These are phyloP conservation scores for Gastroboletus turbinatus DNA, from an alignment of 1,284 basidiomycete species.

Conservation along the genomic window DNA sequence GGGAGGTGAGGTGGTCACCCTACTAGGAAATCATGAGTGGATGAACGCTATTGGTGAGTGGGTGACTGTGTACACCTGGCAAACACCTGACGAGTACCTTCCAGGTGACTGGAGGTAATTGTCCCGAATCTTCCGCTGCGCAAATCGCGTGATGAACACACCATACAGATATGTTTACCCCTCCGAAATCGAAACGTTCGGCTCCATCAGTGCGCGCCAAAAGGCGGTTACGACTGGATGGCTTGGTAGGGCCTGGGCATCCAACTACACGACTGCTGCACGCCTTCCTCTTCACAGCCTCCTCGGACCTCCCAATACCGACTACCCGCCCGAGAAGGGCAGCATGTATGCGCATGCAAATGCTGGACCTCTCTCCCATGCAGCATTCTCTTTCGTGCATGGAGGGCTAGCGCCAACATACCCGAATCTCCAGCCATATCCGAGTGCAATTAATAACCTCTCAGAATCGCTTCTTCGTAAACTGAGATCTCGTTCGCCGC, in stretches of 20 bases:
- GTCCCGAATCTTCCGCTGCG: conserved; percentile 9
- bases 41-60: conserved; percentile 83
- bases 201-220: conserved; percentile 67
- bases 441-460: conserved; percentile 75
- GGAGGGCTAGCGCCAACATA: conserved; percentile 82
- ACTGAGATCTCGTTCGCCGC: conserved; percentile 53
- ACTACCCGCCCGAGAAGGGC: conserved; percentile 52
- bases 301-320: conserved; percentile 68
- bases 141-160: conserved; percentile 2
- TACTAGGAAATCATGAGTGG: conserved; percentile 89
- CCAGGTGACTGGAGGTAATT: conserved; percentile 80
- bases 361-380: conserved; percentile 59
- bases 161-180: conserved; percentile 75
- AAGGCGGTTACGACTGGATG: conserved; percentile 71
- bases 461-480: conserved; percentile 65
- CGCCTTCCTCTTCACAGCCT: conserved; percentile 76
- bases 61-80: not conserved
- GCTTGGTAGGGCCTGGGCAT: conserved; percentile 81
- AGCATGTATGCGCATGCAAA: conserved; percentile 38
- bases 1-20: conserved; percentile 74
- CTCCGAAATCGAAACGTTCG: conserved; percentile 79
- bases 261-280: conserved; percentile 83
- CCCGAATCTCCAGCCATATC: conserved; percentile 72
- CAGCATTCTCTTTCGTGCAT: conserved; percentile 84
- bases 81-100: conserved; percentile 10